Base-by-base conservation (phyloP, 148 eudicot genomes). In the Gaultheria prostrata region DNA sequence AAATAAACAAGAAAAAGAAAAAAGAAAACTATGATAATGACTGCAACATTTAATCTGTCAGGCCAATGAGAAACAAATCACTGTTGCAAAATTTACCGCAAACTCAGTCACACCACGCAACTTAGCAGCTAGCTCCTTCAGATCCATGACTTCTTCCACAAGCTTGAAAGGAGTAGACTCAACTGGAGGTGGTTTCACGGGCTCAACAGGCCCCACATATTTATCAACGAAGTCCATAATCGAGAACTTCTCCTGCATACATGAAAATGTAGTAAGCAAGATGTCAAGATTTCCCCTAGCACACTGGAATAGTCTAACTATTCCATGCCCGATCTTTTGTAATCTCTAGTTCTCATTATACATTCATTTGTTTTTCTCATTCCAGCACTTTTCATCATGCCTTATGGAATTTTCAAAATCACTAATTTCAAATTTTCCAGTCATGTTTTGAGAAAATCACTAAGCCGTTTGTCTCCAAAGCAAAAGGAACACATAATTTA, bases 81-180 rank as follows among this genome's bases (percentile, higher is more conserved):
- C 14, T 4, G 57, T 13, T 3, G 15, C 48, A 51, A 71, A 21
- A 87, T 86, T 87, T 89, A 95, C 99, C 87, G 99, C 98, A 88
- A 97, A 90, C 86, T 95, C 98, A 88, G 89, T 88, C 85, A 86
- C 95, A 54, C 73, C 84, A 57, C 90, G 88, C 78, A 97, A 87
- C 80, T 92, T 94, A 28, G 90, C 89, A 76, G 92, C 97, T 87
- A 97, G 82, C 75, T 89, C 94, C 89, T 97, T 94, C 90, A 97
- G 87, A 82, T 91, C 98, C 84, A 87, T 90, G 53, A 97, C 95
- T 15, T 91, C 91, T 86, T 92, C 90, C 56, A 97, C 95, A 82
- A 92, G 78, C 88, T 89, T 94, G 86, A 92, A 93, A 8, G 98
- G 95, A 77, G 98, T 95, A 82, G 78, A 85, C 80, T 90, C 92